Conservation (phyloP, 108 stramenopile genomes). For the Conticribra weissflogii region DNA sequence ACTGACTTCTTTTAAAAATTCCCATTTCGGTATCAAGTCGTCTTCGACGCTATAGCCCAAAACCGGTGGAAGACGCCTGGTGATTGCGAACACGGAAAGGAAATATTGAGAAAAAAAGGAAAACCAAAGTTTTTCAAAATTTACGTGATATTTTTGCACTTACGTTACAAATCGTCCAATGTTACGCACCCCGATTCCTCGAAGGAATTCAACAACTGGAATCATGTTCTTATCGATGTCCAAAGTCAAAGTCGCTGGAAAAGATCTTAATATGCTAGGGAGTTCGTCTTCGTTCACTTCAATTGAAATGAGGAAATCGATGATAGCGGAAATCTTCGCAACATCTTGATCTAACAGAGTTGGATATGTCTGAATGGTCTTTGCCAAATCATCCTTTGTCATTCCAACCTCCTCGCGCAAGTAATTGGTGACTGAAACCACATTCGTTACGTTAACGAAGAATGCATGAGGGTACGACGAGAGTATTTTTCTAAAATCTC, state of each 20-base stretch:
- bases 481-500: conserved; percentile 68
- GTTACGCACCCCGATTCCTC: conserved; percentile 63
- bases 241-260: conserved; percentile 65
- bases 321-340: conserved; percentile 52
- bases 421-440: conserved; percentile 53
- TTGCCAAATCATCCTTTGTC: conserved; percentile 63
- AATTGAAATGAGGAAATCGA: conserved; percentile 45
- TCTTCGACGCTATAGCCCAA: conserved; percentile 78
- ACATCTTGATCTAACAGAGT: conserved; percentile 58
- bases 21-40: conserved; percentile 81
- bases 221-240: conserved; percentile 62
- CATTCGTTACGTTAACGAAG: conserved; percentile 59
- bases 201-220: conserved; percentile 68
- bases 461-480: conserved; percentile 69
- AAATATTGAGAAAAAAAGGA: no score
- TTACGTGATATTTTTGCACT: conserved; percentile 1
- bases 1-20: conserved; percentile 59
- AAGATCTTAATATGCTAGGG: conserved; percentile 67
- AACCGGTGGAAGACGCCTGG: conserved; percentile 65
- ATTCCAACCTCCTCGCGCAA: conserved; percentile 69
- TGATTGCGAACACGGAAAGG: no score
- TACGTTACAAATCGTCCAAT: conserved; percentile 73
- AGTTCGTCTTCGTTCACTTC: conserved; percentile 62
- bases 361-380: conserved; percentile 67
- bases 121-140: no score